Percentiles rank a stretch among this genome's conserved stretches.
Evolutionary conservation across 2,329 filamentous ascomycete species (phyloP).

Genomic region (Arthrobotrys sphaeroides): DNA sequence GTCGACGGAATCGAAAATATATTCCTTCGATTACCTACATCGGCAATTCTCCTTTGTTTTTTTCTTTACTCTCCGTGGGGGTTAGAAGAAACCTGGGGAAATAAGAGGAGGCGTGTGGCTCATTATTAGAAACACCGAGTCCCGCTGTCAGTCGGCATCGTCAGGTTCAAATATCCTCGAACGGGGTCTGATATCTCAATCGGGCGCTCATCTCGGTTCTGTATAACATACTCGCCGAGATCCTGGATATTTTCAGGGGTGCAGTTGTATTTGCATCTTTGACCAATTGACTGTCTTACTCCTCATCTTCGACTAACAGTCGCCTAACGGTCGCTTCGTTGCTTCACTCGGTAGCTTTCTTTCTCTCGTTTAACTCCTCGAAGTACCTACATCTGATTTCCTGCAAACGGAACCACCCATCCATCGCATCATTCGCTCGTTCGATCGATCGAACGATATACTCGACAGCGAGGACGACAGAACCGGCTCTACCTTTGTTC

Average conservation of each 20-base stretch:
- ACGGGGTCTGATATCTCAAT: conserved; percentile 9
- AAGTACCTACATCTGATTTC: neutral
- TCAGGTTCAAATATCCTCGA: conserved; percentile 8
- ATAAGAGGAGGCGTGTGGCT: neutral
- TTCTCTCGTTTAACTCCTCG: neutral
- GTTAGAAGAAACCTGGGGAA: neutral
- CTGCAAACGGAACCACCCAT: conserved; percentile 28
- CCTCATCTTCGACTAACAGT: conserved; percentile 18
- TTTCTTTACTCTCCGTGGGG: neutral
- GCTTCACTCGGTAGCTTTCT: neutral
- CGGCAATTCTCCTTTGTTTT: neutral
- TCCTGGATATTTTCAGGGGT: neutral
- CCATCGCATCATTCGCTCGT: neutral
- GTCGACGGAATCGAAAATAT: neutral
- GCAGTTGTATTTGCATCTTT: neutral
- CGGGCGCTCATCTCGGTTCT: conserved; percentile 4
- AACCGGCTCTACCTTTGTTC: conserved; percentile 30
- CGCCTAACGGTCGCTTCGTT: conserved; percentile 16
- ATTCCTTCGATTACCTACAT: neutral
- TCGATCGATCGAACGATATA: neutral
- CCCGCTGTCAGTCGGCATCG: conserved; percentile 18
- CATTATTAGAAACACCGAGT: neutral
- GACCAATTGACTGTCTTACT: conserved; percentile 4
- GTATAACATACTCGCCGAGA: neutral
- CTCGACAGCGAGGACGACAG: conserved; percentile 9